phyloP scores from a whole-genome alignment of 345 rosid genomes.

The Schrenkiella parvula region DNA sequence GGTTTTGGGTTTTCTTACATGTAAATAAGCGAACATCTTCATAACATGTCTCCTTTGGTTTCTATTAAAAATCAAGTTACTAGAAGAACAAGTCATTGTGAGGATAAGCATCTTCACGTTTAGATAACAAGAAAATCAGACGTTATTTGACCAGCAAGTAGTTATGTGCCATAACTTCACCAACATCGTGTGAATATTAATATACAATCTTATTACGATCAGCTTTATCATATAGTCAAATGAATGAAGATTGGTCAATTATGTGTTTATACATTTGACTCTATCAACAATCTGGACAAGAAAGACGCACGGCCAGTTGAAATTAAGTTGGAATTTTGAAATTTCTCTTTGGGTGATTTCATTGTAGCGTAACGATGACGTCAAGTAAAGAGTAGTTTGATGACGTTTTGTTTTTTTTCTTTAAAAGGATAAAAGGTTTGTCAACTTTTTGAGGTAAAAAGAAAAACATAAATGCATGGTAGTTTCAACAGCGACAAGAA shows the following conservation, averaged over 20 bases:
- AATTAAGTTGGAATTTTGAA: too few species aligned
- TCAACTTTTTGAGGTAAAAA: not conserved
- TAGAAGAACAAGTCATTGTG: not conserved
- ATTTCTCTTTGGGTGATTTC: not conserved
- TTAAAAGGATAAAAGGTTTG: not conserved
- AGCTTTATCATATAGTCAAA: not conserved
- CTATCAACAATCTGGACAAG: slow-evolving; percentile 1
- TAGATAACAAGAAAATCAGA: not conserved
- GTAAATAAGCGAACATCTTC: not conserved
- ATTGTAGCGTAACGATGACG: slow-evolving; percentile 4
- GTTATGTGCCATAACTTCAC: not conserved
- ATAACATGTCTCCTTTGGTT: not conserved
- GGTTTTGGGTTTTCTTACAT: not conserved
- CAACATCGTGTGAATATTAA: not conserved
- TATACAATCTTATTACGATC: not conserved
- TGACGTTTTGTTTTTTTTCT: slow-evolving; percentile 6
- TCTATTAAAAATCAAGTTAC: not conserved
- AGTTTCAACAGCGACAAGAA: not conserved
- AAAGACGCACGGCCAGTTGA: too few species aligned
- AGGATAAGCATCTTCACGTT: not conserved
- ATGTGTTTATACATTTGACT: not conserved
- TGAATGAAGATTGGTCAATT: not conserved
- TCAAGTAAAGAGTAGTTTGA: not conserved
- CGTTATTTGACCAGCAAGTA: not conserved
- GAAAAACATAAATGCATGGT: not conserved